Conservation (phyloP, 2,329 filamentous ascomycete genomes). For the Aspergillus japonicus region DNA sequence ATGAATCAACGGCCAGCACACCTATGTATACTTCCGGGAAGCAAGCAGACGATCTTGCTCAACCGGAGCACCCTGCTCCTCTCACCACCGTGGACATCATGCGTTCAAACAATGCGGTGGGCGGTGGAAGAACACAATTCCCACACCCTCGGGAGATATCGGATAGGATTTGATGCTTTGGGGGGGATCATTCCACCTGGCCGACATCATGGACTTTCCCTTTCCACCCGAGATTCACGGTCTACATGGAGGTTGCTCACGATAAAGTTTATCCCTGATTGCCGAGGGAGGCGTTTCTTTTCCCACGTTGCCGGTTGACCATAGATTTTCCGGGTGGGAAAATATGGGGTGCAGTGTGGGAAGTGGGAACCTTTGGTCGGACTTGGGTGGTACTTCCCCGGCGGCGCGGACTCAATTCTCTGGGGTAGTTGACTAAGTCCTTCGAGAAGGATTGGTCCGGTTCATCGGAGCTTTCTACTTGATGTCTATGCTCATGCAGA, state of each 20-base stretch:
- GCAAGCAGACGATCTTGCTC: too few species aligned
- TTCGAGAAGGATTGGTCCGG: too few species aligned
- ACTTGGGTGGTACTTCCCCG: neutral
- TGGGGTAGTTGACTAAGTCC: too few species aligned
- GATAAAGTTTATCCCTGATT: neutral
- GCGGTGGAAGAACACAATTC: neutral
- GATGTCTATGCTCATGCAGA: too few species aligned
- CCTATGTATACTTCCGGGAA: too few species aligned
- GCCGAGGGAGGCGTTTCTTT: neutral
- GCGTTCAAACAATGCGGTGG: neutral
- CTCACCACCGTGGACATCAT: neutral
- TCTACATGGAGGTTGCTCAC: neutral
- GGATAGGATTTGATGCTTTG: neutral
- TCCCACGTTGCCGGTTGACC: neutral
- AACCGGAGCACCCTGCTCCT: neutral
- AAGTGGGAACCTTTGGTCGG: neutral
- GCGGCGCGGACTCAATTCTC: neutral
- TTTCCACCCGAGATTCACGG: neutral
- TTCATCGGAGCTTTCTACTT: neutral
- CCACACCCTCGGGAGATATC: neutral
- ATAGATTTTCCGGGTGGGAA: neutral
- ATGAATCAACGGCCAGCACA: too few species aligned
- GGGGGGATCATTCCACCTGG: neutral
- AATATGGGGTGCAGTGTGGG: too few species aligned
- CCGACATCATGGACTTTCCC: neutral